Percentiles rank a stretch among this genome's conserved stretches.
Evolutionary conservation across 2,329 filamentous ascomycete species (phyloP).

Genomic region (Fusarium illudens): DNA sequence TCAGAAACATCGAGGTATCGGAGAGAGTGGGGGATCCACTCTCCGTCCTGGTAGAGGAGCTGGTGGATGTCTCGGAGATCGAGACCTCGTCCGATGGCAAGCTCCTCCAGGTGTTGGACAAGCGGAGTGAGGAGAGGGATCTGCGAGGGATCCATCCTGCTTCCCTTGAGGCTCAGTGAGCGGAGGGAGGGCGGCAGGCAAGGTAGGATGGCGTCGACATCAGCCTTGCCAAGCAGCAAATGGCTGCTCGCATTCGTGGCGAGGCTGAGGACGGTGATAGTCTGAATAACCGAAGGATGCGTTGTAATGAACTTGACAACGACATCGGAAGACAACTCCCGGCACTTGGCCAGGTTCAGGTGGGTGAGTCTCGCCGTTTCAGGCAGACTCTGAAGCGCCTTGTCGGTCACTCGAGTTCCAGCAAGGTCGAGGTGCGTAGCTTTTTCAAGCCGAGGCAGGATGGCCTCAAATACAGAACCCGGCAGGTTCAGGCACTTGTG

Average conservation of each 20-base stretch:
- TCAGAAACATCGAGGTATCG: constrained; percentile 82
- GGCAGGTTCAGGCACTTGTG: constrained; percentile 81
- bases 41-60: constrained; percentile 65
- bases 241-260: constrained; percentile 76
- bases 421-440: constrained; percentile 83
- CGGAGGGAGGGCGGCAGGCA: constrained; percentile 71
- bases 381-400: constrained; percentile 75
- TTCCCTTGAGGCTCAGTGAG: constrained; percentile 80
- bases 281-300: constrained; percentile 72
- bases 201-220: constrained; percentile 72
- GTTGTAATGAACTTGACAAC: constrained; percentile 76
- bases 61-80: constrained; percentile 71
- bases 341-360: constrained; percentile 80
- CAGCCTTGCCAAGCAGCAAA: constrained; percentile 72
- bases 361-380: constrained; percentile 77
- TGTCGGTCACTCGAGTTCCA: constrained; percentile 78
- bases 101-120: constrained; percentile 76
- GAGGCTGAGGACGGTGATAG: constrained; percentile 76
- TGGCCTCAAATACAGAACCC: constrained; percentile 69
- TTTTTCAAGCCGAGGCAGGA: constrained; percentile 74
- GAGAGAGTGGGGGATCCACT: constrained; percentile 63
- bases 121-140: constrained; percentile 70
- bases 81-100: constrained; percentile 75
- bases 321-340: constrained; percentile 69
- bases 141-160: constrained; percentile 72